phyloP scores from a whole-genome alignment of 176 grass and related monocot genomes.

The Cymbopogon citratus region DNA sequence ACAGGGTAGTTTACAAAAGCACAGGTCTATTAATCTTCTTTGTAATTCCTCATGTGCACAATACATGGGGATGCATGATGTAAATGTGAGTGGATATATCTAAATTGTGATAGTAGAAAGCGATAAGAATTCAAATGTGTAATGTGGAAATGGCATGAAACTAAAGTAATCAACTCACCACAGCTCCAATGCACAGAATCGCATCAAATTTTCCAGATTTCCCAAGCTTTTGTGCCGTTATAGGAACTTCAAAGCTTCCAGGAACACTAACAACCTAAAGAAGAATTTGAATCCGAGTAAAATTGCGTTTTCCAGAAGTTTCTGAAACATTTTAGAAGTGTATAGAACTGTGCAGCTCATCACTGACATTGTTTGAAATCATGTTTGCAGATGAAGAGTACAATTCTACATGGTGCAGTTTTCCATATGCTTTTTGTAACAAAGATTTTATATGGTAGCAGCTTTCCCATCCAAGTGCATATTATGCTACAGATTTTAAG shows the following conservation, averaged over 20 bases:
- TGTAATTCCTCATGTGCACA: neutral
- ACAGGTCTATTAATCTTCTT: neutral
- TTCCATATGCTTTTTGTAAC: neutral
- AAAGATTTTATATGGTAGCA: neutral
- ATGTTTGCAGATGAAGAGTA: neutral
- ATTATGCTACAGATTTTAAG: neutral
- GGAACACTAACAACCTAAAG: conserved; percentile 87
- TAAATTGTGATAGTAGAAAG: neutral
- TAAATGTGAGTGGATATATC: neutral
- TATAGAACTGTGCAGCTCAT: neutral
- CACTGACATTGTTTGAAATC: neutral
- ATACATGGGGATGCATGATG: neutral
- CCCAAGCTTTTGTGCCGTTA: conserved; percentile 79
- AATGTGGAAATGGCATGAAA: neutral
- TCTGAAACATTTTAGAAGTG: neutral
- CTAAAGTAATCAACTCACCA: conserved; percentile 48
- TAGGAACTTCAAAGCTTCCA: conserved; percentile 95
- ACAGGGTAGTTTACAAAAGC: neutral
- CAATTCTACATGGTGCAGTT: neutral
- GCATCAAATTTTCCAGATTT: conserved; percentile 84
- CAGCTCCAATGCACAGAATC: conserved; percentile 94
- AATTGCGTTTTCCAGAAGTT: neutral
- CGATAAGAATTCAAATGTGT: neutral
- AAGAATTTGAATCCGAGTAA: neutral
- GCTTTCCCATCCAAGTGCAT: neutral